phyloP scores from a whole-genome alignment of 208 protist genomes.

The Trypanosoma lewisi region DNA sequence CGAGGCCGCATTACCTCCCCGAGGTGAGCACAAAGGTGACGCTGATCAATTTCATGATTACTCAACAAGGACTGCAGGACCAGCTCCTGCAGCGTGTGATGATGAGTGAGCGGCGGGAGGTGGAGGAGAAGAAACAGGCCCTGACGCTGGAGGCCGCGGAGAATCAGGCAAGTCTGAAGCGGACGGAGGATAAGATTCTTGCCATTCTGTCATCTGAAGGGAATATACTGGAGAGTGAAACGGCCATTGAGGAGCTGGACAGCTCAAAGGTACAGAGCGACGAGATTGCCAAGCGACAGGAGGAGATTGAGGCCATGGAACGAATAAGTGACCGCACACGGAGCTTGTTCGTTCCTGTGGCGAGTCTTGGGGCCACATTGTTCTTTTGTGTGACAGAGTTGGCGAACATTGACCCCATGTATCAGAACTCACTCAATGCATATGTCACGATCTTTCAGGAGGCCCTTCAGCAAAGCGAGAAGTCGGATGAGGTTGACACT shows the following conservation, averaged over 20 bases:
- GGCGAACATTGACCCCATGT: conserved; percentile 96
- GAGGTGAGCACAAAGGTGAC: conserved; percentile 97
- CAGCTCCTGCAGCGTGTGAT: conserved; percentile 96
- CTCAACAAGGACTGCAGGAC: conserved; percentile 94
- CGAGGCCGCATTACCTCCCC: conserved; percentile 96
- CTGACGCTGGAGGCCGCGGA: conserved; percentile 91
- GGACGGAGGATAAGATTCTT: conserved; percentile 91
- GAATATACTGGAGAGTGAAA: conserved; percentile 95
- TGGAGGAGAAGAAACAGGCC: conserved; percentile 96
- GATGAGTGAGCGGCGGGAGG: conserved; percentile 91
- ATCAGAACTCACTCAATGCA: conserved; percentile 96
- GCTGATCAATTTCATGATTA: conserved; percentile 98
- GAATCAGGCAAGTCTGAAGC: conserved; percentile 88
- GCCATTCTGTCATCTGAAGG: conserved; percentile 85
- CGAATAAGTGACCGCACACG: conserved; percentile 95
- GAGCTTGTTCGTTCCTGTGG: conserved; percentile 93
- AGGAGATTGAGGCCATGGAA: conserved; percentile 96
- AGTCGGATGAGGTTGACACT: conserved; percentile 69
- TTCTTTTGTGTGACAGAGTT: conserved; percentile 98
- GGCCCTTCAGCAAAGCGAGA: conserved; percentile 78
- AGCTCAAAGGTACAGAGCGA: conserved; percentile 94
- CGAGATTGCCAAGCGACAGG: conserved; percentile 92
- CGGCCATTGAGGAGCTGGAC: conserved; percentile 92
- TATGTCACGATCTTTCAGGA: conserved; percentile 96
- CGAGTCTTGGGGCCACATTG: conserved; percentile 92